A percentile compares a stretch with the other conserved stretches of the same genome.
Conservation (phyloP, 352 stramenopile species). For the Salisapilia sapeloensis region DNA sequence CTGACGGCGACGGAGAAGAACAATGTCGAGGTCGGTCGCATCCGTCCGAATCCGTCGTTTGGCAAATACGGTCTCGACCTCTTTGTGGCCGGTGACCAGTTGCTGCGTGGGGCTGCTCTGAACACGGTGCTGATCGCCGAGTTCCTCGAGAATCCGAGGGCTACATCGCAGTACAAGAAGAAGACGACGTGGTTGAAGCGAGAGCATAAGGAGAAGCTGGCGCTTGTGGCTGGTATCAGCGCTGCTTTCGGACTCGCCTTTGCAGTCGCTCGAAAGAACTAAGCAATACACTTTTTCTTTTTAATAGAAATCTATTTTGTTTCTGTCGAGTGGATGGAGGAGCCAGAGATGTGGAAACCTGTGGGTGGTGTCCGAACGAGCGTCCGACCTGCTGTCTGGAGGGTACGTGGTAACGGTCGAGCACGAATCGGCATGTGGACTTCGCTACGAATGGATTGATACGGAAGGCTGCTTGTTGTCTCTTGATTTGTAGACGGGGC, state of each 20-base stretch:
- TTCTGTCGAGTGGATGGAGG: too few relatives aligned
- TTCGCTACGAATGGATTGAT: too few relatives aligned
- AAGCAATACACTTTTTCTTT: too few relatives aligned
- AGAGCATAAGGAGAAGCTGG: slow-evolving; percentile 4
- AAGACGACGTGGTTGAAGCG: slow-evolving; percentile 10
- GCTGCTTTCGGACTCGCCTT: too few relatives aligned
- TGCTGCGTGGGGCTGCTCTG: slow-evolving; percentile 91
- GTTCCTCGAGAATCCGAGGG: slow-evolving; percentile 56
- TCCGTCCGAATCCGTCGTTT: slow-evolving; percentile 91
- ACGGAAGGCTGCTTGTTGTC: slow-evolving; percentile 2
- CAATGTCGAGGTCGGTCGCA: slow-evolving; percentile 94
- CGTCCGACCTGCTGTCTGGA: too few relatives aligned
- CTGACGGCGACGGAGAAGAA: slow-evolving; percentile 93
- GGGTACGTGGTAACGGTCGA: too few relatives aligned
- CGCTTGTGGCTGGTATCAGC: slow-evolving; percentile 12
- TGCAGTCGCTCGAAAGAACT: too few relatives aligned
- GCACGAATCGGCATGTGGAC: too few relatives aligned
- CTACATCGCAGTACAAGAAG: slow-evolving; percentile 50
- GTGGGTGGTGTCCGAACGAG: too few relatives aligned
- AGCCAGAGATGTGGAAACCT: too few relatives aligned
- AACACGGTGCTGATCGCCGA: slow-evolving; percentile 97
- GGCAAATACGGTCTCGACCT: slow-evolving; percentile 93
- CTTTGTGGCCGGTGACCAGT: slow-evolving; percentile 95
- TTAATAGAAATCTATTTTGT: too few relatives aligned
- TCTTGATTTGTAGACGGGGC: slow-evolving; percentile 2